Conservation (phyloP, 192 early-diverging fungal species). For the Coemansia pectinata region DNA sequence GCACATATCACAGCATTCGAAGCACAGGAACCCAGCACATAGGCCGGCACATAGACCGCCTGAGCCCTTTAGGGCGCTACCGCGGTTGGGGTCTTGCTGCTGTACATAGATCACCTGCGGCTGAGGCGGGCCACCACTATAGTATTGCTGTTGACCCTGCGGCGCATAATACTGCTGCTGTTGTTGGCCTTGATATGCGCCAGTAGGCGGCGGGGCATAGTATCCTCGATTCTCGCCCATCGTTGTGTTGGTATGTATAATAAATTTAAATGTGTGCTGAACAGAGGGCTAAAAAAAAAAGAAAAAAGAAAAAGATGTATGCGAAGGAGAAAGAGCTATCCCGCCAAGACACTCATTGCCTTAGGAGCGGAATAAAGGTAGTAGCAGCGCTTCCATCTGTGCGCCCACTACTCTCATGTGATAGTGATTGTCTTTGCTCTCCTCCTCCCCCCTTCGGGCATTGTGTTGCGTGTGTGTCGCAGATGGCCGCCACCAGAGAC, state of each 20-base stretch:
- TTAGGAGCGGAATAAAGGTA: not conserved
- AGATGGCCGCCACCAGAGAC: not conserved
- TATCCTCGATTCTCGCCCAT: slow-evolving; percentile 18
- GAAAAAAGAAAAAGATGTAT: not conserved
- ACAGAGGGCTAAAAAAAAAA: not conserved
- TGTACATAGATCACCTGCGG: slow-evolving; percentile 11
- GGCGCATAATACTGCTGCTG: slow-evolving; percentile 10
- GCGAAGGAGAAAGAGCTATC: not conserved
- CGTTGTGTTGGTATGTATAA: not conserved
- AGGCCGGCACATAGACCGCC: not conserved
- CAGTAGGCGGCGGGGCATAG: slow-evolving; percentile 13
- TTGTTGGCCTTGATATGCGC: not conserved
- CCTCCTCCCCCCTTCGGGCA: not conserved
- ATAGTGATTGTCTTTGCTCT: not conserved
- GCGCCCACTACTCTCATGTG: not conserved
- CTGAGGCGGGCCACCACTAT: slow-evolving; percentile 12
- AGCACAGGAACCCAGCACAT: not conserved
- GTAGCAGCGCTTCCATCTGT: not conserved
- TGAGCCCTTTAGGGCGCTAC: not conserved
- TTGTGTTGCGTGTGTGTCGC: not conserved
- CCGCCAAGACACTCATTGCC: not conserved
- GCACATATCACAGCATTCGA: not conserved
- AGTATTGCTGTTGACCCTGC: slow-evolving; percentile 18
- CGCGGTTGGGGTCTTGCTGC: slow-evolving; percentile 5
- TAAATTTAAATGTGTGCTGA: not conserved